These are phyloP conservation scores for Acacia crassicarpa DNA, from an alignment of 306 rosid genomes.

Conservation along the genomic window DNA sequence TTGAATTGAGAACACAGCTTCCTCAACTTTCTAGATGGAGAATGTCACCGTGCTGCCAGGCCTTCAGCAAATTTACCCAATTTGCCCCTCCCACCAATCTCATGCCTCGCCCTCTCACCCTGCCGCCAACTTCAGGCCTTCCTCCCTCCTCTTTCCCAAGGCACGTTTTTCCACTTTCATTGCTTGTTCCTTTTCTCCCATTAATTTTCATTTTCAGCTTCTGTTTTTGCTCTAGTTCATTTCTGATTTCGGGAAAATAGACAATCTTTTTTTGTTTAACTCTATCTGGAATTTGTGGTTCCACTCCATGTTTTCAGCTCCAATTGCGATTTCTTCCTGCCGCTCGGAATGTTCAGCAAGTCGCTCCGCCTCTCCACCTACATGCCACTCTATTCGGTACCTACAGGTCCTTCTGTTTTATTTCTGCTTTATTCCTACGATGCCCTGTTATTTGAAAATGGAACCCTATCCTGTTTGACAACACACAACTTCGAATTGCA, in stretches of 20 bases:
- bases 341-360: too few species aligned
- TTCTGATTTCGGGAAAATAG: neutral
- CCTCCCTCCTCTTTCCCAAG: conserved; percentile 46
- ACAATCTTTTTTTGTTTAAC: neutral
- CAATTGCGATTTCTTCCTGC: too few species aligned
- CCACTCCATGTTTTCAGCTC: conserved; percentile 7
- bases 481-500: neutral
- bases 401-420: conserved; percentile 38
- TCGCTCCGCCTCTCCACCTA: too few species aligned
- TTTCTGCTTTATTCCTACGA: neutral
- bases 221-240: neutral
- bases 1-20: too few species aligned
- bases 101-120: conserved; percentile 21
- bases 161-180: conserved; percentile 21
- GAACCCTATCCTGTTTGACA: neutral
- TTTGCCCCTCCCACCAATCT: conserved; percentile 48
- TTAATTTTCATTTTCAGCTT: neutral
- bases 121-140: conserved; percentile 19
- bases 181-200: neutral
- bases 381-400: too few species aligned
- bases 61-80: conserved; percentile 42
- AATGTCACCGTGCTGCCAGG: conserved; percentile 53
- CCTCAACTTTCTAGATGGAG: too few species aligned
- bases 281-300: neutral
- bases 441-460: neutral